Evolutionary conservation across 257 asterid species (phyloP), one percentile per base, ranked within the genome.

Genomic region (Datura wrightii): DNA sequence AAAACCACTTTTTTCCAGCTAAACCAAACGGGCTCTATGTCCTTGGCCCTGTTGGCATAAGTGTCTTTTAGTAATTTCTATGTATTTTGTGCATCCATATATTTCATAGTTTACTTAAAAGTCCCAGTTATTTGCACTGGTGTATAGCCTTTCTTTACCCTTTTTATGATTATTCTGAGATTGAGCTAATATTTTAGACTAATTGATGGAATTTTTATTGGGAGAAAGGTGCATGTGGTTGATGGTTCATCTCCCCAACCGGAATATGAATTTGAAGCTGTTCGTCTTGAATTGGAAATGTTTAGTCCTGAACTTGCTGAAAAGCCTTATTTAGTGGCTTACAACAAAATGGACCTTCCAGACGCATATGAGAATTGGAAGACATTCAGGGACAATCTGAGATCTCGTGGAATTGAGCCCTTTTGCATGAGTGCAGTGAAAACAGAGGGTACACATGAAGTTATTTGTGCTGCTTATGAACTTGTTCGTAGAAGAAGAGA

Each of bases 241-340:
- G 98, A 97, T 80, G 99, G 99, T 78, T 94, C 99, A 71, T 93
- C 98, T 59, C 88, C 90, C 84, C 99, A 97, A 89, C 96, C 99
- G 6, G 97, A 91, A 76, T 94, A 95, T 36, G 98, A 97, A 86
- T 95, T 92, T 82, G 99, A 95, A 65, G 98, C 98, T n/a, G 93
- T 97, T 85, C 98, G 98, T 59, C 98, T 95, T 56, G 99, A 97
- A 90, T 89, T 97, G 92, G 99, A 97, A 91, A 91, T 97, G 97
- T 97, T 97, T 82, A 94, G 85, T 84, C 99, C 99, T 8, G 98
- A 95, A 83, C 95, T 97, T 85, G 87, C 94, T 84, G 95, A 91
- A 85, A 97, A 97, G 91, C 97, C 98, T 60, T 97, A 83, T 86
- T 37, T 97, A 83, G 98, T 97, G 50, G 98, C 89, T 53, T 97